Evolutionary conservation across 352 stramenopile species (phyloP), one percentile per base, ranked within the genome.

Genomic region (Phytophthora constricta): DNA sequence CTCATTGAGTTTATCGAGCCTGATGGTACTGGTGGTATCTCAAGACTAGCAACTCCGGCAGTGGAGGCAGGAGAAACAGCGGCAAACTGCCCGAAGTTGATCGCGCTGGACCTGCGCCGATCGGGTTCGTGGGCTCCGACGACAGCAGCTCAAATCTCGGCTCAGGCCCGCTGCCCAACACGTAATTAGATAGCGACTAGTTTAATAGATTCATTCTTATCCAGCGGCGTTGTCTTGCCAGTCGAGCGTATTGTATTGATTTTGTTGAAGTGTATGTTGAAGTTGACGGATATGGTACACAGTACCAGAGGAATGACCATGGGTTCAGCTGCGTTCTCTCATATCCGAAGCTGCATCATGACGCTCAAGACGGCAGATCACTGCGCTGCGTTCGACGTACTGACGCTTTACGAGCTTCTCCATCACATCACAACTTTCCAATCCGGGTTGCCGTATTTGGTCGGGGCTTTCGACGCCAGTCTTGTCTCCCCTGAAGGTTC

Each of bases 1-100:
- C 64, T 96, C 10, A 83, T 93, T 19, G 86, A 96, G 27, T 92
- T 93, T 41, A 68, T 93, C 22, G 84, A 93, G 28, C 64, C 78
- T 1, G 69, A 76, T 17, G 59, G 65, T 7, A 63, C 39, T 17
- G 52, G 53, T 5, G 65, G 51, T 13, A 16, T 45, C 33, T n/a
- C 48, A 58, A 33, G 9, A 31, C 34, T 45, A 33, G 19, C 1
- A 16, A 23, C 28, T 45, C 28, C 3, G 26, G 54, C 5, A 65
- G 51, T 20, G 26, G n/a, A 20, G 43, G 34, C 9, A 68, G 65
- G 37, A 64, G 31, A 50, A 65, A 62, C 22, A 72, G 65, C 42
- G 47, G 13, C 3, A 61, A 31, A 7, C 16, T 46, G 26, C 8
- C 20, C 37, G 59, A 70, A 16, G 17, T n/a, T 26, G 31, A 39